These are phyloP conservation scores for Mycena crocata DNA, from an alignment of 768 basidiomycete species.

Conservation along the genomic window DNA sequence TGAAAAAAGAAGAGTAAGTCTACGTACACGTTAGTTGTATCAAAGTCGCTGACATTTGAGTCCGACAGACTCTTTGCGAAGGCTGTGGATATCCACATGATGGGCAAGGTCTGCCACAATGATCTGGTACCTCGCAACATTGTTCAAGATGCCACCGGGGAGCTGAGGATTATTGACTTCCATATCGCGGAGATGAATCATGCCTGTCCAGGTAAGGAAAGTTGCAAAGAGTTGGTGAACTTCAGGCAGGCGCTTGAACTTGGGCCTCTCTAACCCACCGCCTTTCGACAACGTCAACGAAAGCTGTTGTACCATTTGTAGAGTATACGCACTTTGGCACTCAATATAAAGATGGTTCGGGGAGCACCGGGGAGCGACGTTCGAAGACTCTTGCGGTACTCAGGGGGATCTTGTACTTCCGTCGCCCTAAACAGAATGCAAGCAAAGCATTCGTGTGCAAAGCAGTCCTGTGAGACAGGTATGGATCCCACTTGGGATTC, in stretches of 20 bases:
- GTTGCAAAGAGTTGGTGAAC: conserved; percentile 16
- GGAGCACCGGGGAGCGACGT: too few species aligned
- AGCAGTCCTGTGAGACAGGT: too few species aligned
- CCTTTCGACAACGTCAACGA: too few species aligned
- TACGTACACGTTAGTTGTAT: not conserved
- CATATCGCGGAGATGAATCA: conserved; percentile 14
- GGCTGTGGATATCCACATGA: conserved; percentile 18
- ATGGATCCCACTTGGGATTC: too few species aligned
- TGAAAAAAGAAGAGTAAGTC: conserved; percentile 9
- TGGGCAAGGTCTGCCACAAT: conserved; percentile 17
- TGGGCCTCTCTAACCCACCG: too few species aligned
- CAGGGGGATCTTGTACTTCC: too few species aligned
- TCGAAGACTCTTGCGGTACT: too few species aligned
- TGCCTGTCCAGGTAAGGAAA: conserved; percentile 23
- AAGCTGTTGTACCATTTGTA: too few species aligned
- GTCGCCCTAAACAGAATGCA: too few species aligned
- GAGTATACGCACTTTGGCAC: too few species aligned
- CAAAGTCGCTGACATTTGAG: not conserved
- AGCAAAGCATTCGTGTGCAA: too few species aligned
- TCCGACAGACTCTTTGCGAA: conserved; percentile 23
- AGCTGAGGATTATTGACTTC: conserved; percentile 29
- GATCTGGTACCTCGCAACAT: conserved; percentile 24
- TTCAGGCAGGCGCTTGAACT: conserved; percentile 4
- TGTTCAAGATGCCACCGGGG: conserved; percentile 9
- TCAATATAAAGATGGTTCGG: too few species aligned